These are phyloP conservation scores for Coniferiporia sulphurascens DNA, from an alignment of 1,284 basidiomycete species.

Conservation along the genomic window DNA sequence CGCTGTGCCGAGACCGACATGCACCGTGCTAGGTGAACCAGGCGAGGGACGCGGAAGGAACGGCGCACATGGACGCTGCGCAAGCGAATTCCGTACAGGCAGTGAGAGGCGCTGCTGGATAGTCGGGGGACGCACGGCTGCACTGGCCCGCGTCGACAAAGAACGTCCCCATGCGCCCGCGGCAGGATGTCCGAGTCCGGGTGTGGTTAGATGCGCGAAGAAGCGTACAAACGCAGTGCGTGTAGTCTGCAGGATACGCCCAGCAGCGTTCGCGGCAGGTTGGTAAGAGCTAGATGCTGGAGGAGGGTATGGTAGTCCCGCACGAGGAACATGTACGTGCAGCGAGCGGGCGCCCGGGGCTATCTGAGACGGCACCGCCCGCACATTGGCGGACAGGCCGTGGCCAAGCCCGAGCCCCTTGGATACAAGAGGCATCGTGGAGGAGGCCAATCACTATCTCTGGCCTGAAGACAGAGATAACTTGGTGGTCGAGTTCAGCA, in stretches of 20 bases:
- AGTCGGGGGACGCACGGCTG: slow-evolving; percentile 22
- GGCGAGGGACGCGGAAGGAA: slow-evolving; percentile 49
- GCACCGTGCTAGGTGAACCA: slow-evolving; percentile 45
- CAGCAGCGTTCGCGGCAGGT: not conserved
- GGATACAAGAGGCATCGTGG: slow-evolving; percentile 13
- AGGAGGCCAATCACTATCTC: not conserved
- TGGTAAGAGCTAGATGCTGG: slow-evolving; percentile 3
- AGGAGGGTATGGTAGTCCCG: not conserved
- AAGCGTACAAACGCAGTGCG: slow-evolving; percentile 50
- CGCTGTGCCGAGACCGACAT: slow-evolving; percentile 67
- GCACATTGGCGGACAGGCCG: not conserved
- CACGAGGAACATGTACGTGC: slow-evolving; percentile 10
- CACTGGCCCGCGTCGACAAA: slow-evolving; percentile 32
- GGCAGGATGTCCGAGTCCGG: slow-evolving; percentile 40
- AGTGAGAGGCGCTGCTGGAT: slow-evolving; percentile 40
- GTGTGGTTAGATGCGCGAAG: slow-evolving; percentile 52
- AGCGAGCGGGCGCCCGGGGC: slow-evolving; percentile 13
- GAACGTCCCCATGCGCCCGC: slow-evolving; percentile 25
- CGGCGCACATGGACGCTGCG: slow-evolving; percentile 37
- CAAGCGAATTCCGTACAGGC: slow-evolving; percentile 40
- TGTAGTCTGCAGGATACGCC: slow-evolving; percentile 27
- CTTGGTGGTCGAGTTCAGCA: not conserved
- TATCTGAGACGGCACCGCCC: slow-evolving; percentile 5
- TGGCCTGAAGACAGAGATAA: not conserved
- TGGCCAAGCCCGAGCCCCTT: slow-evolving; percentile 15